phyloP scores from a whole-genome alignment of 805 yeast genomes.

The Yueomyces sinensis region DNA sequence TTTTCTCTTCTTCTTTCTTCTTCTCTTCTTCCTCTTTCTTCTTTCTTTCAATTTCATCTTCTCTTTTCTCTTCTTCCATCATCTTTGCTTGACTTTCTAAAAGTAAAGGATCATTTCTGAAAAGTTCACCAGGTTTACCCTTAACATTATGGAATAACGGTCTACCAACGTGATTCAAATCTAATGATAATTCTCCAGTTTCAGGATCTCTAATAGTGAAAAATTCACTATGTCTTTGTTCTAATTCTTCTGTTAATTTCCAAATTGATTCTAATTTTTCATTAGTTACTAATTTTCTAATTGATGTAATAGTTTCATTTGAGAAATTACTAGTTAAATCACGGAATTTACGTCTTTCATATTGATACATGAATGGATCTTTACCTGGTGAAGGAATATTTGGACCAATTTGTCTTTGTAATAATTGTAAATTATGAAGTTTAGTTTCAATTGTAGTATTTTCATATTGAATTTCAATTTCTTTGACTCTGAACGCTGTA shows the following conservation, averaged over 20 bases:
- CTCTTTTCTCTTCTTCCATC: slow-evolving; percentile 1
- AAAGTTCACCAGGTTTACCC: not conserved
- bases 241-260: slow-evolving; percentile 4
- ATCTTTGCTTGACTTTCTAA: not conserved
- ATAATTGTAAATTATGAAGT: slow-evolving; percentile 2
- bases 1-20: not conserved
- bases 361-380: slow-evolving; percentile 9
- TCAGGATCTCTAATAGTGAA: slow-evolving; percentile 3
- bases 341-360: slow-evolving; percentile 10
- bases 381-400: slow-evolving; percentile 7
- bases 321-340: slow-evolving; percentile 1
- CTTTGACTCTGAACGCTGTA: slow-evolving; percentile 13
- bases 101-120: not conserved
- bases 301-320: slow-evolving; percentile 1
- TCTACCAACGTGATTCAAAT: slow-evolving; percentile 4
- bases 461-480: slow-evolving; percentile 12
- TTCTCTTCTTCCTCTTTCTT: slow-evolving; percentile 1
- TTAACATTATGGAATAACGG: not conserved
- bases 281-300: slow-evolving; percentile 3
- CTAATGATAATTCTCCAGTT: slow-evolving; percentile 1
- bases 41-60: slow-evolving; percentile 4
- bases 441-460: slow-evolving; percentile 4
- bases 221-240: slow-evolving; percentile 3
- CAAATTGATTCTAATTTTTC: slow-evolving; percentile 6
- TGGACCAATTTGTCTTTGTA: slow-evolving; percentile 7